These are phyloP conservation scores for Pseudophaeomoniella oleicola DNA, from an alignment of 2,329 filamentous ascomycete genomes.

Conservation along the genomic window DNA sequence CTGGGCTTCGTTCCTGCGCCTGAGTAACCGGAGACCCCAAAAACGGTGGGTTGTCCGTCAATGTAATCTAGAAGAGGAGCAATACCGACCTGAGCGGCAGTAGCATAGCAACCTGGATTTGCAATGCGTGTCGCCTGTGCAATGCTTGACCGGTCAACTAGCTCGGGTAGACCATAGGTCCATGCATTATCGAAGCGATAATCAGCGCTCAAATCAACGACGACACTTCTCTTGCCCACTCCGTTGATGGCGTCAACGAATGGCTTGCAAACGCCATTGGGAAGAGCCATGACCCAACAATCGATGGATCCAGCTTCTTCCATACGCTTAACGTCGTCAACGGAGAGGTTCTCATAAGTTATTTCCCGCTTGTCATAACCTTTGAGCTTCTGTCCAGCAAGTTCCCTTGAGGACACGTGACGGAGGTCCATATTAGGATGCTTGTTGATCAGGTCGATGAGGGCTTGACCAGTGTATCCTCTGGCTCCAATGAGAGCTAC, in stretches of 20 bases:
- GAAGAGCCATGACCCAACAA: conserved; percentile 95
- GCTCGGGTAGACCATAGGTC: conserved; percentile 84
- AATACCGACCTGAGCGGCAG: conserved; percentile 79
- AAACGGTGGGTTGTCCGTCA: conserved; percentile 64
- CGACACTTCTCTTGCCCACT: conserved; percentile 54
- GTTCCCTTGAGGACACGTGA: conserved; percentile 85
- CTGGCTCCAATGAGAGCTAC: conserved; percentile 82
- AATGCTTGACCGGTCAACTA: conserved; percentile 63
- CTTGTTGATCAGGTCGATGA: conserved; percentile 73
- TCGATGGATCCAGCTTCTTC: conserved; percentile 74
- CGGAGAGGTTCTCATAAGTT: conserved; percentile 76
- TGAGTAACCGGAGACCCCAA: conserved; percentile 87
- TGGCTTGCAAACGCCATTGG: conserved; percentile 87
- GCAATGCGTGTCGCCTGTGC: conserved; percentile 67
- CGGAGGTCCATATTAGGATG: conserved; percentile 83
- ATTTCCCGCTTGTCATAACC: conserved; percentile 87
- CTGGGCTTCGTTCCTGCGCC: conserved; percentile 89
- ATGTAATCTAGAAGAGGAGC: conserved; percentile 67
- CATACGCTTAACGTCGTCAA: conserved; percentile 76
- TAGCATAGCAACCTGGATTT: conserved; percentile 93
- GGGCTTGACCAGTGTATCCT: conserved; percentile 84
- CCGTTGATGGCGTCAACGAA: conserved; percentile 80
- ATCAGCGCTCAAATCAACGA: conserved; percentile 92
- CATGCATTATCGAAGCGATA: conserved; percentile 76
- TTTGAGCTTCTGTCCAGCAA: conserved; percentile 71